Evolutionary conservation across 805 yeast genomes (phyloP).

Genomic region (Wickerhamiella sergipiensis): DNA sequence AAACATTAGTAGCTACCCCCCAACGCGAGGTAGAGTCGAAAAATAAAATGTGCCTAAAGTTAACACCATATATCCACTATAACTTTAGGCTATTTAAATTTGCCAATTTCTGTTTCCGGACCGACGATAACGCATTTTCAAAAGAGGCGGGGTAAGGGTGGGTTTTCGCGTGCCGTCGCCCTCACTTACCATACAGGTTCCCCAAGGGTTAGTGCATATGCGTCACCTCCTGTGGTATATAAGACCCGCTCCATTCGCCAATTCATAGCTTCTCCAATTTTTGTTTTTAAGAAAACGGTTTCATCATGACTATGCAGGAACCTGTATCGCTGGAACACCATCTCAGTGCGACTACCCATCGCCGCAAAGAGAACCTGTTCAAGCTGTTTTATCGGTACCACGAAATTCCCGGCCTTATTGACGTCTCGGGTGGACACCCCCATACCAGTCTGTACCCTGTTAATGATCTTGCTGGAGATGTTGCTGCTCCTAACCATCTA

Average conservation of each 20-base stretch:
- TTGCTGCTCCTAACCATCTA: conserved; percentile 4
- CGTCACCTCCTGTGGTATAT: background rate
- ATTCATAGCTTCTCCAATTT: background rate
- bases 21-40: background rate
- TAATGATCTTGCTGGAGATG: conserved; percentile 8
- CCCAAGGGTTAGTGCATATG: background rate
- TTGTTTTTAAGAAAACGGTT: no score
- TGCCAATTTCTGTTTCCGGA: background rate
- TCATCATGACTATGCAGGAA: conserved; percentile 1
- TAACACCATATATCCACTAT: background rate
- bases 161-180: background rate
- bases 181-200: background rate
- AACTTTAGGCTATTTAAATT: background rate
- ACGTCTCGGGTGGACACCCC: conserved; percentile 19
- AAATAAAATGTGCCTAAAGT: background rate
- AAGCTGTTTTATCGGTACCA: conserved; percentile 19
- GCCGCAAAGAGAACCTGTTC: conserved; percentile 17
- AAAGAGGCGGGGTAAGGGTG: background rate
- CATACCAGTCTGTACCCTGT: conserved; percentile 17
- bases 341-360: conserved; percentile 12
- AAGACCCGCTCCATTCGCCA: background rate
- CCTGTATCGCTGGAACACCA: conserved; percentile 16
- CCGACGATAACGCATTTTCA: background rate
- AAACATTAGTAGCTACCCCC: background rate
- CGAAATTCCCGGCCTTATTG: conserved; percentile 15